Base-by-base conservation (phyloP, 192 early-diverging fungal species). In the Coemansia sp. region DNA sequence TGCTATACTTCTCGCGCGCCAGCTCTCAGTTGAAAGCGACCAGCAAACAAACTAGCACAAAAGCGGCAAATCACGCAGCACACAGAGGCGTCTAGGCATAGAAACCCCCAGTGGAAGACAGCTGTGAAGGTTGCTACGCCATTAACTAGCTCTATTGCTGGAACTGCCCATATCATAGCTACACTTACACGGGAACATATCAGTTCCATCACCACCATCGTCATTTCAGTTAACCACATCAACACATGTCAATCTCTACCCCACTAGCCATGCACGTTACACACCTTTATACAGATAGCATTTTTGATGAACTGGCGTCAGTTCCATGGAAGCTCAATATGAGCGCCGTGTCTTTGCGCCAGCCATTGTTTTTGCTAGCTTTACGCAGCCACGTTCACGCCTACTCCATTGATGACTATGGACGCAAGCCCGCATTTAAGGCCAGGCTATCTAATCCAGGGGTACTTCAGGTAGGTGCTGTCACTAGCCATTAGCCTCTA, bases 311-410 rank as follows among this genome's bases (percentile, higher is more conserved):
- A 19, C 31, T 18, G 29, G 34, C 45, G 3, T 39, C 41, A 3
- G 21, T 17, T 1, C 53, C 51, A 1, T 67, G 51, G 56, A 67
- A 63, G 48, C 71, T 74, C 18, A 66, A 74, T 26, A 58, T 74
- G 60, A 26, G 51, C 2, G 71, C 65, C 3, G 57, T 58, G 5
- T 74, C 71, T 2, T 68, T 65, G 15, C 59, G 15, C 46, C 18
- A 17, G 10, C 9, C 27, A 15, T 56, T 58, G 1, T 35, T 74
- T 21, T 35, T 68, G 37, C 48, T 74, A 5, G 71, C 60, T 14
- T 29, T 51, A 19, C 25, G 51, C 51, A 45, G 30, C 5, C 30
- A 53, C 33, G 48, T 74, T 17, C 36, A 26, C 1, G 53, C 42
- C 9, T 74, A 56, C 29, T 15, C 22, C 17, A 74, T 74, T 17